Base-by-base conservation (phyloP, 768 basidiomycete species). In the Xerocomellus chrysenteron region DNA sequence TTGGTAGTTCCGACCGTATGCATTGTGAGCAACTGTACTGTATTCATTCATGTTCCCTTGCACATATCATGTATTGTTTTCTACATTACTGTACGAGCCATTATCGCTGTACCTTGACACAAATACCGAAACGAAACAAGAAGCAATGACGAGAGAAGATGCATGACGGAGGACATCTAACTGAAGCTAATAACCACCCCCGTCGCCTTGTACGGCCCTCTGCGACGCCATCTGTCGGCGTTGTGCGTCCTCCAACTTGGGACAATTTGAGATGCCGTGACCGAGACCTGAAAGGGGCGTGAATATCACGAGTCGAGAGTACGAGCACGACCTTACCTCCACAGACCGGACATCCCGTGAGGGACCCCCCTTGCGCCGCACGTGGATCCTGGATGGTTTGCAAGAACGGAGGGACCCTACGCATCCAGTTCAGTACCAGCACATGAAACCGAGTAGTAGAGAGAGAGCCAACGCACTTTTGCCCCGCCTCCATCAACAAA, bases 311-410 rank as follows among this genome's bases (percentile, higher is more conserved):
- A 1, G 9, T 24, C 5, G 3, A n/a, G 16, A n/a, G 16, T 19
- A 24, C 26, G 17, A 43, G 32, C 9, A 44, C 9, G 14, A 19
- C 17, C 78, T 50, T 68, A 87, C 92, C 96, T 70, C 97, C 97
- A 76, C 97, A 99, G 40, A 98, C 93, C 2, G 93, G 88, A 75
- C 97, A 99, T 17, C 95, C 94, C 59, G 86, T 90, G 56, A 93
- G 71, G 3, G 83, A 79, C 13, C 85, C 89, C 17, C 90, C 90
- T 66, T 90, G 87, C 2, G 81, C 84, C 1, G 85, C 86, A 42
- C 92, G 85, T 11, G 94, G 91, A 73, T 98, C 97, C 37, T 98
- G 95, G 56, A 98, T 86, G 3, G 86, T 88, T 54, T 82, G 75
- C 62, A 99, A 74, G 79, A 98, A 98, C 21, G 92, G 93, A 0